Base-by-base conservation (phyloP, 2,329 filamentous ascomycete genomes). In the Fusarium sp. region DNA sequence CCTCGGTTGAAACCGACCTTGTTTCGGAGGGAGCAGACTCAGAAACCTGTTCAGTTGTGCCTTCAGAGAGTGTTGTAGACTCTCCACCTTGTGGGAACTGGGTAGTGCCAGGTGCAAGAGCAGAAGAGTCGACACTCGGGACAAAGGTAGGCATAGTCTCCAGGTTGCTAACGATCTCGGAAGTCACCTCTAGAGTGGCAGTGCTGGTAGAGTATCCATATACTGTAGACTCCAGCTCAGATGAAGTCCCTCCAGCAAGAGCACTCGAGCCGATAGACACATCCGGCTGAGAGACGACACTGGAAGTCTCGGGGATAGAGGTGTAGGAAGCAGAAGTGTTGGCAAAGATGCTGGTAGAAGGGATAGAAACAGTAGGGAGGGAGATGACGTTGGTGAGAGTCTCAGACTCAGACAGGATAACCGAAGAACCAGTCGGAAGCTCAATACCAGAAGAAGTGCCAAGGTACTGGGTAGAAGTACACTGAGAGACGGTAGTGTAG, bases 111-210 rank as follows among this genome's bases (percentile, higher is more conserved):
- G 53, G 42, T 28, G 65, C 64, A 22, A 69, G 42, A 32, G 74
- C 76, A 20, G 65, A 75, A 9, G 76, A 77, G 26, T 55, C 66
- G 11, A 55, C 44, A 8, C 69, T 78, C 5, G 60, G 65, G 11
- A 65, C 30, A 24, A 75, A n/a, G 3, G 63, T 74, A 6, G 76
- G 76, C 58, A 77, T 73, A 1, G 76, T 78, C 65, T 78, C 76
- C 17, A 78, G 41, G 39, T 76, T 65, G 3, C 72, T 70, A 6
- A 69, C 11, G 8, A 48, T 68, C 24, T 51, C 30, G 2, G 74
- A 62, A 30, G 32, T 42, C 28, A 17, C 42, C 12, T 36, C 39
- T 35, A 55, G 41, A 7, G 41, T 28, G 8, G 39, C 18, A 11
- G 59, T 53, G 42, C 42, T 68, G 11, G 75, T 69, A 26, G 66